Percentiles rank a stretch among this genome's conserved stretches.
Evolutionary conservation across 129 eudicot genomes (phyloP).

Genomic region (Escallonia herrerae): DNA sequence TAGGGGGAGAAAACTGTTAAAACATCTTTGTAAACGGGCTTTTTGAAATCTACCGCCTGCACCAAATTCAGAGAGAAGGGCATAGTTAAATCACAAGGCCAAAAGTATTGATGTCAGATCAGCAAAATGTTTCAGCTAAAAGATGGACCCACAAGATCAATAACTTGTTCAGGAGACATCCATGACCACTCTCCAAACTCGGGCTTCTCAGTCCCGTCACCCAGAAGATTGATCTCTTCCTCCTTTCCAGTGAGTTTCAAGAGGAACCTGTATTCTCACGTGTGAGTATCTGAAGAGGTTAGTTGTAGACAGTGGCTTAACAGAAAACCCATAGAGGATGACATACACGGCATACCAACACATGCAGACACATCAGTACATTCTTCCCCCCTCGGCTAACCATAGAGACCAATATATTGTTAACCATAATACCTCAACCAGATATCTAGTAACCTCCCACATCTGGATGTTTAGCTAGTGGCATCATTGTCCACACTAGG

Average conservation of each 20-base stretch:
- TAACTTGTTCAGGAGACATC: conserved; percentile 80
- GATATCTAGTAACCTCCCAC: too few relatives aligned
- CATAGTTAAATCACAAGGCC: too few relatives aligned
- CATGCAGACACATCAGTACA: too few relatives aligned
- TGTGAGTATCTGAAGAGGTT: background rate
- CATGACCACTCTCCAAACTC: conserved; percentile 97
- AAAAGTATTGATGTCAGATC: background rate
- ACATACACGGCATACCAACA: too few relatives aligned
- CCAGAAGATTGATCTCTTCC: conserved; percentile 78
- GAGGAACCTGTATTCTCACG: conserved; percentile 50
- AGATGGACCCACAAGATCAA: conserved; percentile 53
- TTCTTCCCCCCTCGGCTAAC: too few relatives aligned
- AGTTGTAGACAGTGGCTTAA: background rate
- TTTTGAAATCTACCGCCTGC: conserved; percentile 96
- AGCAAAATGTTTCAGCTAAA: background rate
- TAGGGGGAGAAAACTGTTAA: conserved; percentile 54
- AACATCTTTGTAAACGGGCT: conserved; percentile 81
- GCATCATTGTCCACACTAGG: too few relatives aligned
- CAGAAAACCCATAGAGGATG: too few relatives aligned
- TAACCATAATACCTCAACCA: too few relatives aligned
- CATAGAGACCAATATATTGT: too few relatives aligned
- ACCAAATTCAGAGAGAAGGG: background rate
- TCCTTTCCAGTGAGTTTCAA: conserved; percentile 81
- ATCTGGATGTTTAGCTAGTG: too few relatives aligned
- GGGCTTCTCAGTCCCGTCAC: conserved; percentile 90